phyloP scores from a whole-genome alignment of 306 rosid genomes.

The Amphicarpaea edgeworthii region DNA sequence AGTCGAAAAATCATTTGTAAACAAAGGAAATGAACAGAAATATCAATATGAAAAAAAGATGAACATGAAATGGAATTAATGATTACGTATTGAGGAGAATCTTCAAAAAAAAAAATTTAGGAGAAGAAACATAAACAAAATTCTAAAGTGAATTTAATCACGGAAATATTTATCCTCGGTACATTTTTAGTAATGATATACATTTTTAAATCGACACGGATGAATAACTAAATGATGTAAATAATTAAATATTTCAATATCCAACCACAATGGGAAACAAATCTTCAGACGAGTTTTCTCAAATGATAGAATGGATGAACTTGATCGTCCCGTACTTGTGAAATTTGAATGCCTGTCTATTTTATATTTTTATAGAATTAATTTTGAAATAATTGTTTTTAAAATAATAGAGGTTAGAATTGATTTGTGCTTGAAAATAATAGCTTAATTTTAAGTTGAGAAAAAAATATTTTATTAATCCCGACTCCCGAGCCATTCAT shows the following conservation, averaged over 20 bases:
- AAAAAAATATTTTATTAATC: too few species aligned
- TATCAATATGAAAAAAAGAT: not conserved
- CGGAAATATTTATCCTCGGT: not conserved
- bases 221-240: not conserved
- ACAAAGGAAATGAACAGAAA: not conserved
- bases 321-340: not conserved
- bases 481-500: not conserved
- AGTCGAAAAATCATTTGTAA: not conserved
- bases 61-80: not conserved
- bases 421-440: not conserved
- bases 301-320: too few species aligned
- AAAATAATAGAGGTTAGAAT: not conserved
- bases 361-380: not conserved
- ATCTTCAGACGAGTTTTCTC: not conserved
- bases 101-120: too few species aligned
- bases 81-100: not conserved
- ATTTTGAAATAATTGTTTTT: not conserved
- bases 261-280: not conserved
- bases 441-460: not conserved
- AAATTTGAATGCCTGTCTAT: not conserved
- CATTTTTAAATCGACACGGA: not conserved
- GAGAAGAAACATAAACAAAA: not conserved
- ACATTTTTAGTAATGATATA: not conserved
- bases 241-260: not conserved
- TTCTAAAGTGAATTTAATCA: not conserved